These are phyloP conservation scores for Fraxinus xanthoxyloides DNA, from an alignment of 305 asterid genomes.

Conservation along the genomic window DNA sequence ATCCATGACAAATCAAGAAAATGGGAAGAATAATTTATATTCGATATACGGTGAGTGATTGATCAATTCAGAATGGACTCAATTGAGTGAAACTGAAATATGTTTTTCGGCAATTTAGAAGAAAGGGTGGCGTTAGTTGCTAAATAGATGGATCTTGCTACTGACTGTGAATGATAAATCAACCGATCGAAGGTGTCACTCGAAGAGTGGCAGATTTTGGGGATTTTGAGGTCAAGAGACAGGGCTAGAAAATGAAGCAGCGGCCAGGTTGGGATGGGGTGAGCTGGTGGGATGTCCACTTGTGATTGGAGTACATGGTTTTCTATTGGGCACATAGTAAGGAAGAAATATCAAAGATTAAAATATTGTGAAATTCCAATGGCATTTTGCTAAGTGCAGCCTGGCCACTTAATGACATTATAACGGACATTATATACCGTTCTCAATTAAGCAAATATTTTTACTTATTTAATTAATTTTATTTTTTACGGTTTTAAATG, in stretches of 20 bases:
- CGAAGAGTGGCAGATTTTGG: background rate
- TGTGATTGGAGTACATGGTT: slow-evolving; percentile 15
- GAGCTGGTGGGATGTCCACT: background rate
- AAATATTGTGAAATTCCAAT: background rate
- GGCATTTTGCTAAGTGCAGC: background rate
- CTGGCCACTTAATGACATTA: background rate
- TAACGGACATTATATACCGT: background rate
- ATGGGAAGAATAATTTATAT: background rate
- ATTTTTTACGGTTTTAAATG: background rate
- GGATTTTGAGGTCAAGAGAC: background rate
- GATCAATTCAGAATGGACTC: background rate
- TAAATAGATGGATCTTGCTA: background rate
- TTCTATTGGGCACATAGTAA: background rate
- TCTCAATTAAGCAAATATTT: background rate
- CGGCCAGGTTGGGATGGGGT: background rate
- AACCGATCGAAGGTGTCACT: background rate
- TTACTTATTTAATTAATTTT: background rate
- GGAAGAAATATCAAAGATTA: background rate
- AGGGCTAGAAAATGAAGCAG: background rate
- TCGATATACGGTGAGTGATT: background rate
- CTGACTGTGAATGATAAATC: background rate
- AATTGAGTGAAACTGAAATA: background rate
- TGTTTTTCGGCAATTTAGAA: background rate
- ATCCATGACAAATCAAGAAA: background rate
- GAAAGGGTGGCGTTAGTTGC: background rate